These are phyloP conservation scores for Triglochin maritima DNA, from an alignment of 106 monocot genomes.

Conservation along the genomic window DNA sequence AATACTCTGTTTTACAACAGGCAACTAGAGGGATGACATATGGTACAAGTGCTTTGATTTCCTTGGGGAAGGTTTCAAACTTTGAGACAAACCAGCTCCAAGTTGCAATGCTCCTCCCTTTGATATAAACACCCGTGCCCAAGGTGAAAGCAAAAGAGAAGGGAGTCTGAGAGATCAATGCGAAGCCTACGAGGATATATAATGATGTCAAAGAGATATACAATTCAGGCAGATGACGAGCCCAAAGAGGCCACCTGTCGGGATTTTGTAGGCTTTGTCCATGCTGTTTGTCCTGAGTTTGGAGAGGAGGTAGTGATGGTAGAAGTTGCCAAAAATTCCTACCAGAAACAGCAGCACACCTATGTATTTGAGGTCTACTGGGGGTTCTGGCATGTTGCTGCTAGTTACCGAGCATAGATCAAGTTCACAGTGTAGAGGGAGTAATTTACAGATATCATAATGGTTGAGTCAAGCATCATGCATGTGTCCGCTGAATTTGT, in stretches of 20 bases:
- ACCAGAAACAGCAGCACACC: conserved; percentile 47
- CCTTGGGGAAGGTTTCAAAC: conserved; percentile 51
- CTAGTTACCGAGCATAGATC: conserved; percentile 58
- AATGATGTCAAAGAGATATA: conserved; percentile 63
- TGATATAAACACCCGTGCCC: conserved; percentile 40
- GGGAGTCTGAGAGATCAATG: conserved; percentile 50
- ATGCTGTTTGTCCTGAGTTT: conserved; percentile 41
- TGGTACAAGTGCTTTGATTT: conserved; percentile 60
- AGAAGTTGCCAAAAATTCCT: conserved; percentile 69
- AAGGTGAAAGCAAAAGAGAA: conserved; percentile 27
- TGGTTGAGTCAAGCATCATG: conserved; percentile 22
- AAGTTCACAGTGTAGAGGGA: conserved; percentile 17
- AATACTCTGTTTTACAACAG: too few relatives aligned
- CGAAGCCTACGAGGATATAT: conserved; percentile 30
- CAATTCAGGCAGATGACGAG: conserved; percentile 70
- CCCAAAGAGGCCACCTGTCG: conserved; percentile 54
- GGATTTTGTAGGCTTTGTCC: conserved; percentile 66
- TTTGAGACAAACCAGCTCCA: conserved; percentile 69
- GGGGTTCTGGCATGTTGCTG: conserved; percentile 29
- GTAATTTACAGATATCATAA: conserved; percentile 41
- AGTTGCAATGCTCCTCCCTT: conserved; percentile 64
- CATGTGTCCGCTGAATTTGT: conserved; percentile 51
- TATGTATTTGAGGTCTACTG: conserved; percentile 28
- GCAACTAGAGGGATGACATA: conserved; percentile 37
- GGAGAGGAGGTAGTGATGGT: conserved; percentile 65